Base-by-base conservation (phyloP, 2,329 filamentous ascomycete genomes). In the Tolypocladium amazonense region DNA sequence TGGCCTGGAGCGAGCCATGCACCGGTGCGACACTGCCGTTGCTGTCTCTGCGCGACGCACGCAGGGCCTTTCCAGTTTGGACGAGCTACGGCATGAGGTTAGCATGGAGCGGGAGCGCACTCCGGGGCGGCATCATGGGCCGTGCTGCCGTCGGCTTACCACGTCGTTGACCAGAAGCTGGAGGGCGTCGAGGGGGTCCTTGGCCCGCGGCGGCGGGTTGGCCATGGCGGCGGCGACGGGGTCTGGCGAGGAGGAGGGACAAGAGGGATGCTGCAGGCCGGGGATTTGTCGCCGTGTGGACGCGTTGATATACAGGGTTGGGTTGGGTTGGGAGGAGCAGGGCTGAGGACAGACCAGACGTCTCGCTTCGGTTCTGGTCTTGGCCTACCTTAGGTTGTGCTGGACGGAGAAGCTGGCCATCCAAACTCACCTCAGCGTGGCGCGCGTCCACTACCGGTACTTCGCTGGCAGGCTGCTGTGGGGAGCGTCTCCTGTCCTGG, bases 61-160 rank as follows among this genome's bases (percentile, higher is more conserved):
- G 81, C 15, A 86, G 71, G 23, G 81, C 80, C 67, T 82, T 86
- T 20, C 82, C 83, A 2, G 80, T 82, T 68, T 85, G 80, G 18
- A 86, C 75, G 33, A 86, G 77, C 83, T 86, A 45, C 39, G 47
- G 33, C 14, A 33, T 47, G 64, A 33, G 35, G 58, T 60, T 45
- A 57, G 39, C 41, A 23, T 15, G 54, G 35, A 11, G 25, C 55
- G 55, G 56, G 41, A 39, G 37, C 56, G 47, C 18, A 30, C 25
- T 11, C 47, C n/a, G n/a, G n/a, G n/a, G n/a, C n/a, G n/a, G n/a
- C n/a, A n/a, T 50, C 45, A 30, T n/a, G 47, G 30, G 47, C 27
- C 8, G 30, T 4, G 30, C 7, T n/a, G 50, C 15, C 18, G 27
- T 33, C n/a, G 38, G 71, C 81, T 70, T 69, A 85, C 83, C 64